These are phyloP conservation scores for Fragaria iinumae DNA, from an alignment of 306 rosid species.

Conservation along the genomic window DNA sequence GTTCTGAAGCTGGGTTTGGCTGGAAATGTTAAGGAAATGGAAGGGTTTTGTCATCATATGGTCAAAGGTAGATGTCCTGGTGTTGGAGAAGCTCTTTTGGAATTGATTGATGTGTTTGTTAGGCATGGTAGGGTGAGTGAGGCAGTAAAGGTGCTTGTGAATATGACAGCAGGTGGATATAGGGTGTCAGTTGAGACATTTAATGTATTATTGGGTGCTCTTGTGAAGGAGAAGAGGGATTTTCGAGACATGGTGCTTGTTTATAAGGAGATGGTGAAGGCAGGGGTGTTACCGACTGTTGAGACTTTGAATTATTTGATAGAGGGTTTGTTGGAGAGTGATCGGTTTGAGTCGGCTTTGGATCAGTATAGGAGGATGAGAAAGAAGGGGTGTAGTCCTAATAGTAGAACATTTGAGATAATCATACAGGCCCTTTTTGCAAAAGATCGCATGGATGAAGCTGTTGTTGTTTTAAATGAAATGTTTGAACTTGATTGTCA, in stretches of 20 bases:
- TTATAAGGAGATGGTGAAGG: conserved; percentile 88
- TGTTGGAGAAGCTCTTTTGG: conserved; percentile 56
- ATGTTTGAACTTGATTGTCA: conserved; percentile 41
- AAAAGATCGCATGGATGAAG: conserved; percentile 56
- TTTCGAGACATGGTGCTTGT: conserved; percentile 61
- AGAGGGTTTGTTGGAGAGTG: conserved; percentile 47
- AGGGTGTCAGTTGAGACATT: conserved; percentile 52
- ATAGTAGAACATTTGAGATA: conserved; percentile 65
- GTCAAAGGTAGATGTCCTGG: conserved; percentile 56
- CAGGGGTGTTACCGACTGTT: conserved; percentile 55
- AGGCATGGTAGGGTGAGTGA: conserved; percentile 49
- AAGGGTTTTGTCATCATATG: conserved; percentile 50
- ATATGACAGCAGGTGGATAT: conserved; percentile 51
- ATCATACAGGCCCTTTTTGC: conserved; percentile 52
- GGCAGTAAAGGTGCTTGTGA: conserved; percentile 53
- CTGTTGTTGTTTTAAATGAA: conserved; percentile 46
- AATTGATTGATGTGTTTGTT: conserved; percentile 48
- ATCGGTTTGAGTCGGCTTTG: conserved; percentile 58
- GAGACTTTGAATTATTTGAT: conserved; percentile 74
- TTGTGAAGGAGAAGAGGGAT: conserved; percentile 48
- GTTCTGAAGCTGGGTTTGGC: conserved; percentile 74
- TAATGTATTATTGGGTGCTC: conserved; percentile 59
- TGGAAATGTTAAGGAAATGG: conserved; percentile 63
- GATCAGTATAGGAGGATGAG: conserved; percentile 78
- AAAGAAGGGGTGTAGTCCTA: conserved; percentile 72